Evolutionary conservation across 306 rosid species (phyloP).

Genomic region (Quercus mongolica): DNA sequence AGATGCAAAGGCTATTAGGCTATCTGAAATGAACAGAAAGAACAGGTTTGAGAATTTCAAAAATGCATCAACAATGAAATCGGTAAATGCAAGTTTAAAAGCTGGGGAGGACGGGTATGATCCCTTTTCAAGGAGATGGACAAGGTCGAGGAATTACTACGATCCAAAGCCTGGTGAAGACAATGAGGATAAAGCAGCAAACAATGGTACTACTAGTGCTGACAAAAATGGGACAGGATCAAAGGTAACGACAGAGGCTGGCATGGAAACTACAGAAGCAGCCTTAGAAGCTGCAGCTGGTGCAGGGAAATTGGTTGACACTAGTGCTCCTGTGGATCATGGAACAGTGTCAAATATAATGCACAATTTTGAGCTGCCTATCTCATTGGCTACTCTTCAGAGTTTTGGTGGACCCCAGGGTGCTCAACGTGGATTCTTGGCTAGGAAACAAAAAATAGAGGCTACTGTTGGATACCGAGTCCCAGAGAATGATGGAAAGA

Average conservation of each 20-base stretch:
- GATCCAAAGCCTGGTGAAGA: slow-evolving; percentile 52
- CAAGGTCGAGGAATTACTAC: slow-evolving; percentile 89
- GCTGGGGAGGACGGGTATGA: slow-evolving; percentile 97
- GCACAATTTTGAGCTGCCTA: slow-evolving; percentile 88
- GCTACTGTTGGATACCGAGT: slow-evolving; percentile 66
- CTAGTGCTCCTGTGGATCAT: slow-evolving; percentile 82
- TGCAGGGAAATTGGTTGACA: slow-evolving; percentile 93
- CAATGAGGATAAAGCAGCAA: slow-evolving; percentile 37
- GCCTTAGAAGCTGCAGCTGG: slow-evolving; percentile 90
- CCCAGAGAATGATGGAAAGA: slow-evolving; percentile 68
- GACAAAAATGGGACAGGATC: slow-evolving; percentile 29
- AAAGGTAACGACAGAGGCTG: slow-evolving; percentile 32
- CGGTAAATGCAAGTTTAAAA: slow-evolving; percentile 45
- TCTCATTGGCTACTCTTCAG: slow-evolving; percentile 70
- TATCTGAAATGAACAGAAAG: slow-evolving; percentile 93
- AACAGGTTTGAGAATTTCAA: slow-evolving; percentile 94
- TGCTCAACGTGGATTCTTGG: slow-evolving; percentile 69
- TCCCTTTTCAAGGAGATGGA: slow-evolving; percentile 98
- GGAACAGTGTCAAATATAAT: slow-evolving; percentile 65
- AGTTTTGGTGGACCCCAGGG: slow-evolving; percentile 84
- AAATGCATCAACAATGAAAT: slow-evolving; percentile 78
- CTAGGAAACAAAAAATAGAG: slow-evolving; percentile 71
- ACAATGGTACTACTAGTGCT: slow-evolving; percentile 15
- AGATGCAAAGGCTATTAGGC: slow-evolving; percentile 79
- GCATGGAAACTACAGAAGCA: slow-evolving; percentile 76